Conservation (phyloP, 2,329 filamentous ascomycete genomes). For the Drechslerella dactyloides region DNA sequence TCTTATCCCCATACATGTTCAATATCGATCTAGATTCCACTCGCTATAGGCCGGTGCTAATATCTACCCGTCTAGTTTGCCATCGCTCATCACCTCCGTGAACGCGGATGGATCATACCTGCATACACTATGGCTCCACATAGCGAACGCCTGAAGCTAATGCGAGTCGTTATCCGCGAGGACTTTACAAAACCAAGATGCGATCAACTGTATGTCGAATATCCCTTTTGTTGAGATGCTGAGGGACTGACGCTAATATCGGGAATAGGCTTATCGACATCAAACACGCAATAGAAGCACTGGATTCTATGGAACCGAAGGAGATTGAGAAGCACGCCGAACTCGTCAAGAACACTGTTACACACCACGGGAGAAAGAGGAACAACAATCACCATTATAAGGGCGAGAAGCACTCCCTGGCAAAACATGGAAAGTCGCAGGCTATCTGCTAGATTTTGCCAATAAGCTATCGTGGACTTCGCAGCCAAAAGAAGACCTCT, state of each 20-base stretch:
- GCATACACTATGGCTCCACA: conserved; percentile 97
- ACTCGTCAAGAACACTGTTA: conserved; percentile 63
- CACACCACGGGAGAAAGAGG: conserved; percentile 61
- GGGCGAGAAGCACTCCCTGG: conserved; percentile 80
- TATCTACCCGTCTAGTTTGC: conserved; percentile 75
- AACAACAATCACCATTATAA: conserved; percentile 62
- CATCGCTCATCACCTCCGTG: conserved; percentile 81
- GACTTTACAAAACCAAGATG: conserved; percentile 85
- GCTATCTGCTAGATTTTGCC: conserved; percentile 40
- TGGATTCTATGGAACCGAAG: conserved; percentile 76
- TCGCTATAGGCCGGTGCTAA: not conserved
- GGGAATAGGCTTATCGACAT: conserved; percentile 71
- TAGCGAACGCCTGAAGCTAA: conserved; percentile 82
- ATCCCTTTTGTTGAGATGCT: no score
- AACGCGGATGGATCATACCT: conserved; percentile 89
- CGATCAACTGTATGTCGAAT: conserved; percentile 67
- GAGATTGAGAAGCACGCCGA: conserved; percentile 69
- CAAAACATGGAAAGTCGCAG: conserved; percentile 70
- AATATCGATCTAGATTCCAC: not conserved
- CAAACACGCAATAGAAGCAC: conserved; percentile 73
- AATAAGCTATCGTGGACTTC: no score
- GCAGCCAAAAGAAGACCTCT: no score
- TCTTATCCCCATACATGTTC: conserved; percentile 50
- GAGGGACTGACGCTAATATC: no score
- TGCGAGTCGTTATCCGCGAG: conserved; percentile 89